A percentile compares a stretch with the other conserved stretches of the same genome.
Conservation (phyloP, 768 basidiomycete species). For the Suillus sp. region DNA sequence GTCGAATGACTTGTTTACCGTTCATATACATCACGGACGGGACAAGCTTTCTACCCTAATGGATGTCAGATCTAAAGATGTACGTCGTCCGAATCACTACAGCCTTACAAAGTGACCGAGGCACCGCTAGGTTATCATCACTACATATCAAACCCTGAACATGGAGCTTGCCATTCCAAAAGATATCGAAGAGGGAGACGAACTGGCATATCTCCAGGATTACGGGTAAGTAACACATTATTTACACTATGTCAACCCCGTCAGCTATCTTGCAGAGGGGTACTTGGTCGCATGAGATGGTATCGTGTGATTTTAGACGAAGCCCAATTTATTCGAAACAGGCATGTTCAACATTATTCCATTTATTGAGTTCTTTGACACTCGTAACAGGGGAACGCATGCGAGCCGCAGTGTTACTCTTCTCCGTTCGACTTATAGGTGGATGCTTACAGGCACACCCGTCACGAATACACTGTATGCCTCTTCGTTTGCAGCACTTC, state of each 20-base stretch:
- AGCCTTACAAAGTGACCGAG: conserved; percentile 5
- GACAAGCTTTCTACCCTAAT: conserved; percentile 61
- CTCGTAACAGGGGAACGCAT: conserved; percentile 47
- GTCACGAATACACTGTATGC: conserved; percentile 69
- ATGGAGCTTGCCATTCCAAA: conserved; percentile 57
- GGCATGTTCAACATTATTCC: conserved; percentile 34
- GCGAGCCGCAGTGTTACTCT: conserved; percentile 60
- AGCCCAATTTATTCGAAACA: conserved; percentile 74
- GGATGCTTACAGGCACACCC: conserved; percentile 80
- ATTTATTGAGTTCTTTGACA: background rate
- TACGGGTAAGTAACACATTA: conserved; percentile 47
- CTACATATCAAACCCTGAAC: conserved; percentile 75
- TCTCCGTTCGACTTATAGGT: conserved; percentile 66
- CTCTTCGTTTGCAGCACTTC: background rate
- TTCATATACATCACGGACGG: conserved; percentile 73
- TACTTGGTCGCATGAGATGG: conserved; percentile 62
- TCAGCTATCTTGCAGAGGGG: conserved; percentile 43
- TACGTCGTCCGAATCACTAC: conserved; percentile 27
- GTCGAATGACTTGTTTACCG: conserved; percentile 60
- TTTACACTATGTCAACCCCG: conserved; percentile 3
- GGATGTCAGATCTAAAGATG: conserved; percentile 55
- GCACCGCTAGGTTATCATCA: conserved; percentile 60
- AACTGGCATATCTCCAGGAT: conserved; percentile 47
- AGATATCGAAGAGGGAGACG: conserved; percentile 48
- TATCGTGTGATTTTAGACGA: conserved; percentile 78